These are phyloP conservation scores for Nakazawaea ambrosiae DNA, from an alignment of 805 yeast species.

Conservation along the genomic window DNA sequence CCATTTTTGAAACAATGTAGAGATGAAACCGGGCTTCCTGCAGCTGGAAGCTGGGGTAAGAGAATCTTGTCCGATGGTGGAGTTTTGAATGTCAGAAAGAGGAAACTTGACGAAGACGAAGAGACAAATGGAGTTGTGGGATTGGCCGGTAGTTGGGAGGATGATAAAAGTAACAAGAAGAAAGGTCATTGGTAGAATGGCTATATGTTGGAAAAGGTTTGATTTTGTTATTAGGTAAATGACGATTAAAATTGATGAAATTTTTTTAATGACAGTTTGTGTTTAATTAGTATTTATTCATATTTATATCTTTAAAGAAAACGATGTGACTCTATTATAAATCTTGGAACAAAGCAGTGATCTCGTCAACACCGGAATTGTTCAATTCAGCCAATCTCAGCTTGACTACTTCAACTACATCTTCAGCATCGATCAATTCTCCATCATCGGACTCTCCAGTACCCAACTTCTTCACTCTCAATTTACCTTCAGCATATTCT, in stretches of 20 bases:
- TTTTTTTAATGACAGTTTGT: no score
- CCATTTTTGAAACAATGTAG: conserved; percentile 93
- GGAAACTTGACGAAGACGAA: not conserved
- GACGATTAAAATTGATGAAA: no score
- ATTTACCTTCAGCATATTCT: conserved; percentile 73
- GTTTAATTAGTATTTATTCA: no score
- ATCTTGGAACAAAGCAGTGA: conserved; percentile 55
- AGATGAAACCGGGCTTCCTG: conserved; percentile 91
- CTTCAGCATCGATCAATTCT: conserved; percentile 56
- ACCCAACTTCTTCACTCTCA: conserved; percentile 84
- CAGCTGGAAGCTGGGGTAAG: conserved; percentile 90
- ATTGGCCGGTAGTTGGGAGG: conserved; percentile 24
- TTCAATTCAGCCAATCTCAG: conserved; percentile 29
- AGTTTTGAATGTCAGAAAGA: conserved; percentile 18
- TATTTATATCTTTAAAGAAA: no score
- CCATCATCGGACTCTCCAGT: conserved; percentile 89
- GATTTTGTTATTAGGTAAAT: no score
- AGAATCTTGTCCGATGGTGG: conserved; percentile 52
- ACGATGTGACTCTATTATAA: no score
- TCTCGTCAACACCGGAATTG: conserved; percentile 52
- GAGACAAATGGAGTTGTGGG: conserved; percentile 15
- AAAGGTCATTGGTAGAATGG: conserved; percentile 23
- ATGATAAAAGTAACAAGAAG: conserved; percentile 18
- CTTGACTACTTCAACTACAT: conserved; percentile 45
- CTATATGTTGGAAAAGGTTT: no score